Evolutionary conservation across 768 basidiomycete genomes (phyloP).

Genomic region (Cystofilobasidium bisporidii): DNA sequence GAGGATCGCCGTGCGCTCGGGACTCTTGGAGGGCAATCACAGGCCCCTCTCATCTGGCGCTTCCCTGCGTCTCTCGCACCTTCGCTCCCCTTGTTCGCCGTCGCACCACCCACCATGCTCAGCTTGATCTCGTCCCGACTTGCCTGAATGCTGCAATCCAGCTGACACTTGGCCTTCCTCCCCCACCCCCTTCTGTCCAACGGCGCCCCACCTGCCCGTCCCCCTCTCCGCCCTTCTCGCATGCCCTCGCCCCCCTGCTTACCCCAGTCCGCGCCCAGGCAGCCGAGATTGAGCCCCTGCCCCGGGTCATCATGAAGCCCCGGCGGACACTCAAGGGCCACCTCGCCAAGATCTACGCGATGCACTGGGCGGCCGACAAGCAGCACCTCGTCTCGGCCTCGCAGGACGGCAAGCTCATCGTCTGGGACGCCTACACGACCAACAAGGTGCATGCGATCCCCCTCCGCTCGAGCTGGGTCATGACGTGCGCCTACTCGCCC

Average conservation of each 20-base stretch:
- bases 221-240: not conserved
- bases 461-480: slow-evolving; percentile 95
- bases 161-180: no score
- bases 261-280: slow-evolving; percentile 96
- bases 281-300: slow-evolving; percentile 86
- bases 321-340: slow-evolving; percentile 91
- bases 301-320: slow-evolving; percentile 92
- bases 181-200: not conserved
- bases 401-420: slow-evolving; percentile 97
- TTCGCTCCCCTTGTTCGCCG: no score
- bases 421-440: slow-evolving; percentile 99
- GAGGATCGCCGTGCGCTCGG: no score
- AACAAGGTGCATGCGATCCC: slow-evolving; percentile 99
- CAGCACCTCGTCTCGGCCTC: slow-evolving; percentile 98
- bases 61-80: no score
- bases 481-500: slow-evolving; percentile 98
- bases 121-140: no score
- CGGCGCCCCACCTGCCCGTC: no score
- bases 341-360: slow-evolving; percentile 98
- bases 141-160: no score
- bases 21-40: no score
- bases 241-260: not conserved
- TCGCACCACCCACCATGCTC: no score
- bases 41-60: no score
- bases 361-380: slow-evolving; percentile 98